Conservation (phyloP, 371 early-diverging fungal species). For the Capillidium heterosporum region DNA sequence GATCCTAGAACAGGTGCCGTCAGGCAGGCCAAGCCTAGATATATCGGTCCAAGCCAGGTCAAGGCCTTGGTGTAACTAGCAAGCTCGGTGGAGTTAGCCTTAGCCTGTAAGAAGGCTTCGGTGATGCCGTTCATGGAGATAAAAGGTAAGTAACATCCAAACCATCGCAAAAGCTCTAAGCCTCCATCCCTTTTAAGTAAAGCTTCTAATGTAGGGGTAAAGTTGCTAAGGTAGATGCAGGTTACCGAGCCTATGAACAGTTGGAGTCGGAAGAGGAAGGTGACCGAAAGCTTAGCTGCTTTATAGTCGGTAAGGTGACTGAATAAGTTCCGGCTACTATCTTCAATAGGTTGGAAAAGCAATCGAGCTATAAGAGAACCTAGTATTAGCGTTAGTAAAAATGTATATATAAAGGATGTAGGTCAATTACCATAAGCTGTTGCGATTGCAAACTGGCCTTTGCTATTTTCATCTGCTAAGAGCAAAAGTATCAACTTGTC, state of each 20-base stretch:
- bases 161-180: constrained; percentile 18
- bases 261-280: no score
- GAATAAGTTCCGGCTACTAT: constrained; percentile 68
- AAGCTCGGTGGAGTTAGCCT: constrained; percentile 44
- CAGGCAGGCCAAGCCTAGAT: constrained; percentile 29
- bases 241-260: no score
- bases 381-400: constrained; percentile 11
- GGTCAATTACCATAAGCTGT: constrained; percentile 51
- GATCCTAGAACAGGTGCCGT: neutral
- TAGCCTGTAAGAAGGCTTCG: constrained; percentile 82
- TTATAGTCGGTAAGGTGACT: constrained; percentile 23
- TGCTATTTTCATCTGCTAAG: neutral
- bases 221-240: no score
- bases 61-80: constrained; percentile 43
- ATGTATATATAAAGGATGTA: neutral
- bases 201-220: neutral
- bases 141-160: constrained; percentile 77
- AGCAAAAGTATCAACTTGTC: constrained; percentile 70
- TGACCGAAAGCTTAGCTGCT: no score
- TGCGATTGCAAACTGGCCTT: neutral
- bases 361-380: constrained; percentile 79
- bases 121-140: constrained; percentile 91
- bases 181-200: neutral
- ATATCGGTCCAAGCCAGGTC: constrained; percentile 52
- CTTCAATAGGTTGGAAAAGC: constrained; percentile 86